Evolutionary conservation across 2,329 filamentous ascomycete genomes (phyloP).

Genomic region (Monilinia laxa): DNA sequence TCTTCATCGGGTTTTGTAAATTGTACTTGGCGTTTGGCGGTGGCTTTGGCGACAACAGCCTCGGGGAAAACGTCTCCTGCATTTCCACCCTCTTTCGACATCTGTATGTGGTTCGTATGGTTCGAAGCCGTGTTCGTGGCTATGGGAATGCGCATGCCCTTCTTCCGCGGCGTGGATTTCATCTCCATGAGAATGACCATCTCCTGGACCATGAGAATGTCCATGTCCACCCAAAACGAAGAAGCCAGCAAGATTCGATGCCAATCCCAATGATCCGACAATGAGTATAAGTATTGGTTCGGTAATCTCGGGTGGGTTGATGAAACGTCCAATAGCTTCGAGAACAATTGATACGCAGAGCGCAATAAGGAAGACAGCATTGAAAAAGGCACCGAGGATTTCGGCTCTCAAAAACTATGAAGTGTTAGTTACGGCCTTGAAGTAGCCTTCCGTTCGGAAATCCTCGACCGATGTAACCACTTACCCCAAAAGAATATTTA

Average conservation of each 20-base stretch:
- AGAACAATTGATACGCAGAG: constrained; percentile 95
- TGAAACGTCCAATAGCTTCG: constrained; percentile 86
- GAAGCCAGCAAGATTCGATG: constrained; percentile 86
- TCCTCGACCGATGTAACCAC: constrained; percentile 40
- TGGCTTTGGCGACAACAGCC: constrained; percentile 53
- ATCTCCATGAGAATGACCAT: constrained; percentile 46
- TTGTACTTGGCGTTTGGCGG: constrained; percentile 32
- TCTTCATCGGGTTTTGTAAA: constrained; percentile 37
- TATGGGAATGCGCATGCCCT: constrained; percentile 44
- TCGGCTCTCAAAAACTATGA: constrained; percentile 90
- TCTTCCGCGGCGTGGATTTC: constrained; percentile 38
- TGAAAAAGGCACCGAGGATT: constrained; percentile 93
- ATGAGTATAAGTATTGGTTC: constrained; percentile 86
- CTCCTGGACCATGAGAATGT: constrained; percentile 70
- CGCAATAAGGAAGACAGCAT: constrained; percentile 95
- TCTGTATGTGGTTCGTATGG: constrained; percentile 30
- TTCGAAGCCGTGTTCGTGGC: constrained; percentile 40
- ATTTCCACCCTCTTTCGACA: constrained; percentile 56
- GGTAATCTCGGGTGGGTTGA: constrained; percentile 84
- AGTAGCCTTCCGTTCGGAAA: constrained; percentile 33
- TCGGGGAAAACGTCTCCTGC: constrained; percentile 63
- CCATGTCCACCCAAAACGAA: constrained; percentile 91
- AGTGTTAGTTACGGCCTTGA: background rate
- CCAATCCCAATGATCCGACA: constrained; percentile 81
- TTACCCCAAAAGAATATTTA: constrained; percentile 90